Percentiles rank a stretch among this genome's conserved stretches.
phyloP scores from a whole-genome alignment of 2,329 filamentous ascomycete genomes.

The Paecilomyces variotii region DNA sequence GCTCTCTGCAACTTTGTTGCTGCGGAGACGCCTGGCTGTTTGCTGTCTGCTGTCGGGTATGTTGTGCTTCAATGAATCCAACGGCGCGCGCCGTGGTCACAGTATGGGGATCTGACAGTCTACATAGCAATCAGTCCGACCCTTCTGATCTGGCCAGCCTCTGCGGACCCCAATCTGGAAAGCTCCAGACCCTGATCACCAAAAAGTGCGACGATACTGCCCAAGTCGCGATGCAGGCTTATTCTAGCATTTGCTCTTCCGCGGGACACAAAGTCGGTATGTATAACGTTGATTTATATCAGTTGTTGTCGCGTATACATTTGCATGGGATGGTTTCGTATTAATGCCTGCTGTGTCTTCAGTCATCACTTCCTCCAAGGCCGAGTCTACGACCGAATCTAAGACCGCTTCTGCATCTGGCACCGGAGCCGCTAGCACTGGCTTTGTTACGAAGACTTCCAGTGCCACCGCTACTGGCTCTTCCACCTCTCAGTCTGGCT shows the following conservation, averaged over 20 bases:
- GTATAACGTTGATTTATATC: constrained; percentile 6
- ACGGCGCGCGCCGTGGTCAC: background rate
- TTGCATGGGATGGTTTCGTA: background rate
- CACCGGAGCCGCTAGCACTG: constrained; percentile 5
- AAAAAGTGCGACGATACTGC: constrained; percentile 26
- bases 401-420: constrained; percentile 17
- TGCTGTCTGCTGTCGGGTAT: constrained; percentile 45
- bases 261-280: constrained; percentile 35
- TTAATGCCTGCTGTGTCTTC: constrained; percentile 3
- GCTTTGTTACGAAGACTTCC: constrained; percentile 5
- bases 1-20: constrained; percentile 36
- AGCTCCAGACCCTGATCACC: constrained; percentile 29
- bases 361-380: constrained; percentile 9
- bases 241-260: constrained; percentile 29
- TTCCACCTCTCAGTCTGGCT: constrained; percentile 12
- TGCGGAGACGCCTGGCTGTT: constrained; percentile 42
- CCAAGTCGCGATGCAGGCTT: constrained; percentile 30
- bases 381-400: constrained; percentile 9
- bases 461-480: constrained; percentile 8
- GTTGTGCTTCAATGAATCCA: constrained; percentile 8
- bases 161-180: constrained; percentile 28
- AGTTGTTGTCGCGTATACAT: constrained; percentile 1
- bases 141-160: constrained; percentile 32
- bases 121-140: constrained; percentile 24
- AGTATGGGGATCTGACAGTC: constrained; percentile 13